phyloP scores from a whole-genome alignment of 2,329 filamentous ascomycete species.

The Colletotrichum sp. region DNA sequence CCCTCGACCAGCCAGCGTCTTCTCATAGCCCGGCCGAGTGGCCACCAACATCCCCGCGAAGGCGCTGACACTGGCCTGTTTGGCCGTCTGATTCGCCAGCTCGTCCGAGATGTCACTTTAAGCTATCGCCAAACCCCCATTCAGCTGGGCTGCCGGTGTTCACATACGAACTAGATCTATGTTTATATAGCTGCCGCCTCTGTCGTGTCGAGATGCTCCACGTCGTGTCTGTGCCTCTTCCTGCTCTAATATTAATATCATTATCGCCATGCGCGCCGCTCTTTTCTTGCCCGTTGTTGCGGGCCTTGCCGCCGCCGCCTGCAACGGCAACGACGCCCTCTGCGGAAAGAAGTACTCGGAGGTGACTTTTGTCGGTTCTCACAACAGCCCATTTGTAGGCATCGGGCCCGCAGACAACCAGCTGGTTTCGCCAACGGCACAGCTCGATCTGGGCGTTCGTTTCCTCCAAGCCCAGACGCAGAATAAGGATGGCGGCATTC shows the following conservation, averaged over 20 bases:
- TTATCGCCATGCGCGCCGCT: slow-evolving; percentile 1
- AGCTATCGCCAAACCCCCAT: neutral
- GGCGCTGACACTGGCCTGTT: neutral
- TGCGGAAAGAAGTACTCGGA: slow-evolving; percentile 64
- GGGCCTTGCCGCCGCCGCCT: slow-evolving; percentile 36
- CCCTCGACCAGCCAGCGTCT: neutral
- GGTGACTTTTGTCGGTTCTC: slow-evolving; percentile 66
- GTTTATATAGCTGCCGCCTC: neutral
- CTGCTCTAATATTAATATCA: neutral
- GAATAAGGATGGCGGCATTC: slow-evolving; percentile 51
- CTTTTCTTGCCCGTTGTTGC: slow-evolving; percentile 23
- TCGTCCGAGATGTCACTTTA: slow-evolving; percentile 4
- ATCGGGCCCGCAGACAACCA: slow-evolving; percentile 61
- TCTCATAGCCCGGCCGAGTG: neutral
- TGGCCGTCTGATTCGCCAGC: neutral
- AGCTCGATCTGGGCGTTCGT: slow-evolving; percentile 66
- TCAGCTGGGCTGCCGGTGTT: neutral
- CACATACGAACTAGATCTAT: neutral
- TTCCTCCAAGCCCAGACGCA: slow-evolving; percentile 71
- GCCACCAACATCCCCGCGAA: neutral
- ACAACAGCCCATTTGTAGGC: slow-evolving; percentile 70
- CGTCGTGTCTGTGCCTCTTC: neutral
- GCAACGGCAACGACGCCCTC: slow-evolving; percentile 63
- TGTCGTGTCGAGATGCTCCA: neutral
- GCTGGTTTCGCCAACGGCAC: slow-evolving; percentile 59